Evolutionary conservation across 495 filamentous ascomycete genomes (phyloP), one percentile per base, ranked within the genome.

Genomic region (Aspergillus indologenus): DNA sequence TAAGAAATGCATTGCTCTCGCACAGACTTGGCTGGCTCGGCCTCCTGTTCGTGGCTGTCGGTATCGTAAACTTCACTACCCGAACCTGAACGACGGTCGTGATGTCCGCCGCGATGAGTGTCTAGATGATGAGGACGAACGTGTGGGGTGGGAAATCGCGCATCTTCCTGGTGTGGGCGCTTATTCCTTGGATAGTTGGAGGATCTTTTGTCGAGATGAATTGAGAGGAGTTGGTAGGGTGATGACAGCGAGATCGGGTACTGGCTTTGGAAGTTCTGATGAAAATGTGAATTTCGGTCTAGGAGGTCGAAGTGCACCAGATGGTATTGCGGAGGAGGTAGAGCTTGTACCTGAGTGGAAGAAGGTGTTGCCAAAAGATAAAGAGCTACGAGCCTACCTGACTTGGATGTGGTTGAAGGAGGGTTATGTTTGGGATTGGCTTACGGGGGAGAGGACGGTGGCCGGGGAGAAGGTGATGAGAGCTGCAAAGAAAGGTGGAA

Each of bases 331-430:
- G 4, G 59, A 56, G 17, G 71, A 63, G 14, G 59, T 71, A 5
- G 69, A 60, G 0, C 77, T 81, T 60, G 65, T 71, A n/a, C 71
- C 73, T 4, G 93, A 97, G 69, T 97, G 94, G 94, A 92, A 89
- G 76, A 78, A 88, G 2, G 92, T 97, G 0, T 62, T 92, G 24
- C 92, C 94, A 0, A 69, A 78, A 47, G 94, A 98, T 68, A 97
- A 97, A 71, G 94, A 98, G 70, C 70, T 97, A 42, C 79, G 90
- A 19, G 91, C 90, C 0, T 96, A 87, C 74, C 67, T 96, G 64
- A 76, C 87, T 2, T 97, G 93, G 93, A 86, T 90, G 80, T 97
- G 94, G 93, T 78, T 90, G 55, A 86, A 87, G 56, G 88, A 95
- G 60, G 93, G 92, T 1, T 90, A 85, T 81, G 74, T 81, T 14